These are phyloP conservation scores for Flueggea neowawraea DNA, from an alignment of 441 rosid genomes.

Conservation along the genomic window DNA sequence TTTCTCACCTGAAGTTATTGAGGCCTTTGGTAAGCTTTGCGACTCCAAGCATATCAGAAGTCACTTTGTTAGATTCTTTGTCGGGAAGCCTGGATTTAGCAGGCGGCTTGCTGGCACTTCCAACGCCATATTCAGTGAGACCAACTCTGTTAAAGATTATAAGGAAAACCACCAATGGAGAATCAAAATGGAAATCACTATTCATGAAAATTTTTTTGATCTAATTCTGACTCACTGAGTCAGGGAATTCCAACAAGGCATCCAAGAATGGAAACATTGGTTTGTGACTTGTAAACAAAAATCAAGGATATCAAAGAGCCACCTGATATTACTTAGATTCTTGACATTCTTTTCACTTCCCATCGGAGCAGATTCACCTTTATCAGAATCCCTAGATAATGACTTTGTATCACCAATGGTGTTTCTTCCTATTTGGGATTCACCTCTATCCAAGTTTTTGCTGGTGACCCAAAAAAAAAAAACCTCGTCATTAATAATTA, in stretches of 20 bases:
- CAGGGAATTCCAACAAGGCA: background rate
- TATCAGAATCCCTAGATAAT: constrained; percentile 16
- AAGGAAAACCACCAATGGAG: constrained; percentile 10
- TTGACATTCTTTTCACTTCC: constrained; percentile 24
- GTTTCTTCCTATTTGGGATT: constrained; percentile 20
- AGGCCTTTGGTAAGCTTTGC: constrained; percentile 8
- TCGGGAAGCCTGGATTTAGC: constrained; percentile 17
- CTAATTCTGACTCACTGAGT: background rate
- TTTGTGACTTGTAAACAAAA: constrained; percentile 3
- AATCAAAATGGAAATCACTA: background rate
- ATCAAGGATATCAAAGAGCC: constrained; percentile 8
- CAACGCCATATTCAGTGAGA: constrained; percentile 7
- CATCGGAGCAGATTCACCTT: constrained; percentile 17
- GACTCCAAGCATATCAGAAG: constrained; percentile 8
- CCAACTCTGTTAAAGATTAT: constrained; percentile 21
- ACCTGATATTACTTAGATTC: constrained; percentile 26
- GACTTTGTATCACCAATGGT: constrained; percentile 16
- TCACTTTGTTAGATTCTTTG: constrained; percentile 13
- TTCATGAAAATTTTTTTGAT: constrained; percentile 3
- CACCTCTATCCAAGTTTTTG: constrained; percentile 21
- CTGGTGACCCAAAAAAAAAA: constrained; percentile 2
- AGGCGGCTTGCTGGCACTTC: constrained; percentile 13
- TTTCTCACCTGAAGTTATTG: constrained; percentile 13
- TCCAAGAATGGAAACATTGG: constrained; percentile 1
- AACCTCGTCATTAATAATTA: background rate